Base-by-base conservation (phyloP, 2,329 filamentous ascomycete genomes). In the Fusarium sp. region DNA sequence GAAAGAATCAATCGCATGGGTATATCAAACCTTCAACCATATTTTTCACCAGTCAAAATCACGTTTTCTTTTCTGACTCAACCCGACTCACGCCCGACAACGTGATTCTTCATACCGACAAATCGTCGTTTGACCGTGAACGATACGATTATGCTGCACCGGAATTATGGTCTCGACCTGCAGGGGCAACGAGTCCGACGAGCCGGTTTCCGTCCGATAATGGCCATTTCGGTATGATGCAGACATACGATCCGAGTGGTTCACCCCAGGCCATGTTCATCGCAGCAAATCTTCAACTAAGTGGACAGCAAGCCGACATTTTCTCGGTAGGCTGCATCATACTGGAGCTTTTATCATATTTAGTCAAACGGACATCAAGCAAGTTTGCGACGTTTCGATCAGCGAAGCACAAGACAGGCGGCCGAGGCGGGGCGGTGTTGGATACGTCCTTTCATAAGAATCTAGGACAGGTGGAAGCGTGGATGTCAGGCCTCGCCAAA, bases 381-480 rank as follows among this genome's bases (percentile, higher is more conserved):
- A 85, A 89, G 25, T 93, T 93, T 73, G 82, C 87, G 33, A 83
- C 87, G 23, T 88, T 92, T 75, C 88, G 92, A 7, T 84, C 87
- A 2, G 84, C 87, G 5, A 90, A 89, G 73, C 88, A 90, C 75
- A 89, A 88, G 74, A 85, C 79, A 40, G 77, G 83, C 15, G 84
- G 85, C 0, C 80, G 85, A 23, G 87, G 87, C 30, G 88, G 87
- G 14, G 88, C 87, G 7, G 84, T 90, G 2, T 83, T 85, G 9
- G 91, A 93, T 77, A 85, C 89, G 1, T 92, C 89, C 1, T 94
- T 92, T 76, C 91, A 93, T 77, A 86, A 86, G 67, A 92, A 93
- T 70, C 81, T 90, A 2, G 84, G 86, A 17, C 90, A 91, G 75
- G 84, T 93, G 3, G 86, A 90, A 65, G 82, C 82, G 15, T 94